Conservation (phyloP, 768 basidiomycete genomes). For the Boletellus ananas region DNA sequence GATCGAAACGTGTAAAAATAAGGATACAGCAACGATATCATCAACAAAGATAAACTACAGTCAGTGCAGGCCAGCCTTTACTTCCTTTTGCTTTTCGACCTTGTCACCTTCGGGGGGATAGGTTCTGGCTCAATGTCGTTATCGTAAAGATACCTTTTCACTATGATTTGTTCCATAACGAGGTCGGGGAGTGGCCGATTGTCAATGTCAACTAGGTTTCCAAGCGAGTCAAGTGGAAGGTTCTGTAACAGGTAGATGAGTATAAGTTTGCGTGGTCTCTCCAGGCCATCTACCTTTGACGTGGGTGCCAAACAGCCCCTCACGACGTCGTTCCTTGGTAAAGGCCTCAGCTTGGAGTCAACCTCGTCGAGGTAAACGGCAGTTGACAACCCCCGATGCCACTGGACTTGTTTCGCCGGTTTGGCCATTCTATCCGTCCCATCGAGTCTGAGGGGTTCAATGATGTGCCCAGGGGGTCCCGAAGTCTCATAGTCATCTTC, state of each 20-base stretch:
- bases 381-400: conserved; percentile 68
- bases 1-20: conserved; percentile 18
- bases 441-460: conserved; percentile 39
- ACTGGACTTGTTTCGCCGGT: conserved; percentile 63
- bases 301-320: conserved; percentile 69
- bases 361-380: conserved; percentile 62
- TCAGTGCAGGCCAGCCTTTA: conserved; percentile 26
- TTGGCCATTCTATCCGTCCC: conserved; percentile 30
- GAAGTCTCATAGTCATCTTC: conserved; percentile 80
- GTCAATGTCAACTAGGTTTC: conserved; percentile 61
- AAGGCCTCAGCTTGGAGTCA: conserved; percentile 45
- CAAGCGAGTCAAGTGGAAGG: conserved; percentile 62
- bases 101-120: conserved; percentile 46
- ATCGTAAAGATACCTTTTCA: conserved; percentile 81
- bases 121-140: conserved; percentile 49
- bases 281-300: conserved; percentile 53
- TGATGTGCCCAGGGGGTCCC: conserved; percentile 37
- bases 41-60: conserved; percentile 15
- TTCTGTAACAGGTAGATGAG: conserved; percentile 37
- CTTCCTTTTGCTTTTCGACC: conserved; percentile 52
- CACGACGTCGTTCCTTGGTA: conserved; percentile 38
- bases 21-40: conserved; percentile 32
- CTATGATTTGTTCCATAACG: conserved; percentile 58
- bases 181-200: conserved; percentile 51
- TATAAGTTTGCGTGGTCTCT: not conserved